A percentile compares a stretch with the other conserved stretches of the same genome.
phyloP scores from a whole-genome alignment of 2,329 filamentous ascomycete genomes.

The Colletotrichum graminicola region DNA sequence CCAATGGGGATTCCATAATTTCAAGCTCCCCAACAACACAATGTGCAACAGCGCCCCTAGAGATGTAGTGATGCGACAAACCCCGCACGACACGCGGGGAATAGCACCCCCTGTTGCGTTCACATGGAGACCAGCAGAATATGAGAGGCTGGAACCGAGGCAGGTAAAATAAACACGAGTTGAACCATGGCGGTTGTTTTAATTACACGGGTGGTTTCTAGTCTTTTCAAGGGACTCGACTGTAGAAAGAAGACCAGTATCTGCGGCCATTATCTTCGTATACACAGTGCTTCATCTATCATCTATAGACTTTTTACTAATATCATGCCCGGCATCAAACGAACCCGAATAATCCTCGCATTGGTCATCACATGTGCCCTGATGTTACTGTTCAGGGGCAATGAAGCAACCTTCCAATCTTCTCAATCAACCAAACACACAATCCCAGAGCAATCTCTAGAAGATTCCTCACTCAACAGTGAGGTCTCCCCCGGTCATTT shows the following conservation, averaged over 20 bases:
- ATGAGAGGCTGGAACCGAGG: conserved; percentile 31
- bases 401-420: not conserved
- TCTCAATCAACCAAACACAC: not conserved
- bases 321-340: conserved; percentile 25
- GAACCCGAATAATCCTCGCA: conserved; percentile 21
- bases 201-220: not conserved
- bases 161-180: not conserved
- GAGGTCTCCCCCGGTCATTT: not conserved
- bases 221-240: not conserved
- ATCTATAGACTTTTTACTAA: not conserved
- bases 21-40: conserved; percentile 1
- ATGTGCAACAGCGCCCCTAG: conserved; percentile 1
- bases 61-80: conserved; percentile 20
- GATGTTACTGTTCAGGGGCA: conserved; percentile 13
- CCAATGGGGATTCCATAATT: conserved; percentile 1
- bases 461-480: not conserved
- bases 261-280: too few relatives aligned
- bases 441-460: not conserved
- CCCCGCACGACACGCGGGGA: conserved; percentile 34
- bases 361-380: conserved; percentile 6
- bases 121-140: conserved; percentile 32
- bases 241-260: not conserved
- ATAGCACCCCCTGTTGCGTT: conserved; percentile 23
- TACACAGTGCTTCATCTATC: not conserved
- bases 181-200: not conserved